These are phyloP conservation scores for Aquilaria malaccensis DNA, from an alignment of 345 rosid genomes.

Conservation along the genomic window DNA sequence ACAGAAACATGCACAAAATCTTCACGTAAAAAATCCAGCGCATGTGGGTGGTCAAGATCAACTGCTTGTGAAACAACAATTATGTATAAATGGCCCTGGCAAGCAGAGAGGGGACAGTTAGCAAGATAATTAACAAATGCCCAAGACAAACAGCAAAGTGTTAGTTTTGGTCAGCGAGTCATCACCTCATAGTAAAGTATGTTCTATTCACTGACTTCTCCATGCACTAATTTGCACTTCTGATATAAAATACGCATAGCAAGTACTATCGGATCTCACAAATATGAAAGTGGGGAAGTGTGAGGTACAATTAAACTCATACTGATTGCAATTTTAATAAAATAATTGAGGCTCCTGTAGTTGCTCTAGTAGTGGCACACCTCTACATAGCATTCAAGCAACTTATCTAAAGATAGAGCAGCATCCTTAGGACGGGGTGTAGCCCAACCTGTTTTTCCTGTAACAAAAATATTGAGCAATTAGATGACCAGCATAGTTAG, in stretches of 20 bases:
- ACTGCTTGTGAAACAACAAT: slow-evolving; percentile 94
- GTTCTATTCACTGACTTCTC: slow-evolving; percentile 97
- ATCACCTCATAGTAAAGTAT: slow-evolving; percentile 84
- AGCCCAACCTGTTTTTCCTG: slow-evolving; percentile 92
- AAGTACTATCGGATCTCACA: slow-evolving; percentile 48
- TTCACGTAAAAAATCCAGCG: slow-evolving; percentile 89
- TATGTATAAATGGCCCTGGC: slow-evolving; percentile 81
- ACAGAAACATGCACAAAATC: slow-evolving; percentile 94
- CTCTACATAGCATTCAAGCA: slow-evolving; percentile 92
- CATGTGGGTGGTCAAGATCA: slow-evolving; percentile 92
- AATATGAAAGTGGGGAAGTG: not conserved
- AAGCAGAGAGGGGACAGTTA: slow-evolving; percentile 5
- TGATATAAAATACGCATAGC: slow-evolving; percentile 79
- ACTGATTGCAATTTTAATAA: not conserved
- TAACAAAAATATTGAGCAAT: not conserved
- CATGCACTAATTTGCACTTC: slow-evolving; percentile 95
- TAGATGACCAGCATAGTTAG: too few relatives aligned
- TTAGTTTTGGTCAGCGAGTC: not conserved
- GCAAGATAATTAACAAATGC: not conserved
- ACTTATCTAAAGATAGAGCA: slow-evolving; percentile 64
- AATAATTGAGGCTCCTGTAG: not conserved
- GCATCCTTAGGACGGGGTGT: slow-evolving; percentile 99
- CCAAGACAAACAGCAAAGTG: slow-evolving; percentile 3
- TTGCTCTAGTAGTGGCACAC: slow-evolving; percentile 26
- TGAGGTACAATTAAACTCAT: not conserved